Base-by-base conservation (phyloP, 2,329 filamentous ascomycete genomes). In the Fusarium sp. region DNA sequence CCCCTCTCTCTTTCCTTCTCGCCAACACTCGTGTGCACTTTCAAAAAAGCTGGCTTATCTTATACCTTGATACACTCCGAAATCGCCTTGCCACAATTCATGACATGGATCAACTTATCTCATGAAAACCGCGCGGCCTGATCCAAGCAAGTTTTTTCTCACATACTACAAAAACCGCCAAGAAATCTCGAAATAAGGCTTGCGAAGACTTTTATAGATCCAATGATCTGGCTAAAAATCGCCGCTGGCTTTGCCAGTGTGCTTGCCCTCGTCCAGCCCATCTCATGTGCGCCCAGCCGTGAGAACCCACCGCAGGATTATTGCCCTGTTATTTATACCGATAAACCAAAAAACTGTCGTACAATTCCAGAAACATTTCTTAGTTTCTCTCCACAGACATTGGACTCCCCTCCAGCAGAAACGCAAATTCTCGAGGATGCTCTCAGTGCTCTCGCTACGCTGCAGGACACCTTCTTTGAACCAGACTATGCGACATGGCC, bases 401-500 rank as follows among this genome's bases (percentile, higher is more conserved):
- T 64, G 22, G 52, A 32, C 6, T 27, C 56, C 27, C 40, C 52
- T 32, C 54, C 49, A 15, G 65, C 72, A 24, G 72, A 76, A 24
- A 59, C 69, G 6, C 62, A 69, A 4, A 70, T 82, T 16, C 80
- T 88, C 2, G 80, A 83, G 32, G 79, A 87, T 65, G 83, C 90
- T 22, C 82, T 92, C 48, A 79, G 86, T 51, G 91, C 93, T 8
- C 84, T 98, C 67, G 85, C 89, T 48, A 88, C 91, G 8, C 89
- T 98, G 85, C 94, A 98, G 78, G 84, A 88, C 55, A 83, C 86
- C 27, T 97, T 94, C 81, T 98, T 96, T 77, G 86, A 90, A 48
- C 81, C 91, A 7, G 92, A 92, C 85, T 83, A 91, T 38, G 94
- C 92, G 13, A 94, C 89, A 27, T 98, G 94, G 93, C 93, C 94